A percentile compares a stretch with the other conserved stretches of the same genome.
phyloP scores from a whole-genome alignment of 805 yeast genomes.

The Yarrowia sp. region DNA sequence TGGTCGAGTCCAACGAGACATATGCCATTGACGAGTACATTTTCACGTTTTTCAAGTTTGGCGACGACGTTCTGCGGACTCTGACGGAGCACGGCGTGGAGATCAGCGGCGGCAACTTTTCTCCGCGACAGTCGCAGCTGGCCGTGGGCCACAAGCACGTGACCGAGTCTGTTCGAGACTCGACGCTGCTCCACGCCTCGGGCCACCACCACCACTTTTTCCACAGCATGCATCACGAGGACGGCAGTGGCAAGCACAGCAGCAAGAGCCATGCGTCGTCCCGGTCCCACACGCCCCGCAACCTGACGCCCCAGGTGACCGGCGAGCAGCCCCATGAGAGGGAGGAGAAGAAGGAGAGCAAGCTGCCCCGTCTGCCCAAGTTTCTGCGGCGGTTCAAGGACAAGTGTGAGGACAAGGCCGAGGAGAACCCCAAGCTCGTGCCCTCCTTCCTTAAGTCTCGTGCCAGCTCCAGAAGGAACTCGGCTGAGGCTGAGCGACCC shows the following conservation, averaged over 20 bases:
- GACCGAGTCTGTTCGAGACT: slow-evolving; percentile 32
- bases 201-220: slow-evolving; percentile 35
- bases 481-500: slow-evolving; percentile 2
- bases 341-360: slow-evolving; percentile 14
- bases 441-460: slow-evolving; percentile 14
- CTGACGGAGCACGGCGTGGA: slow-evolving; percentile 25
- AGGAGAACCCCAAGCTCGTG: slow-evolving; percentile 2
- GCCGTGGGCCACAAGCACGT: slow-evolving; percentile 29
- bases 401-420: slow-evolving; percentile 3
- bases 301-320: slow-evolving; percentile 28
- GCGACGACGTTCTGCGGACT: slow-evolving; percentile 49
- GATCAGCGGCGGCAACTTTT: slow-evolving; percentile 18
- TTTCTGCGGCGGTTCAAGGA: slow-evolving; percentile 36
- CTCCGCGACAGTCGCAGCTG: slow-evolving; percentile 25
- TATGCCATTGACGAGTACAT: slow-evolving; percentile 72
- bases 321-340: slow-evolving; percentile 17
- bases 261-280: slow-evolving; percentile 17
- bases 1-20: slow-evolving; percentile 60
- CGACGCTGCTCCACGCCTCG: slow-evolving; percentile 33
- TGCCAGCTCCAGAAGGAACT: background rate
- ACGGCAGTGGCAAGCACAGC: background rate
- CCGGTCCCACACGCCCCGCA: slow-evolving; percentile 4
- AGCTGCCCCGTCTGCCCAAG: slow-evolving; percentile 23
- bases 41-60: slow-evolving; percentile 63
- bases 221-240: slow-evolving; percentile 1